Base-by-base conservation (phyloP, 2,329 filamentous ascomycete species). In the Dryadomyces quercivorus region DNA sequence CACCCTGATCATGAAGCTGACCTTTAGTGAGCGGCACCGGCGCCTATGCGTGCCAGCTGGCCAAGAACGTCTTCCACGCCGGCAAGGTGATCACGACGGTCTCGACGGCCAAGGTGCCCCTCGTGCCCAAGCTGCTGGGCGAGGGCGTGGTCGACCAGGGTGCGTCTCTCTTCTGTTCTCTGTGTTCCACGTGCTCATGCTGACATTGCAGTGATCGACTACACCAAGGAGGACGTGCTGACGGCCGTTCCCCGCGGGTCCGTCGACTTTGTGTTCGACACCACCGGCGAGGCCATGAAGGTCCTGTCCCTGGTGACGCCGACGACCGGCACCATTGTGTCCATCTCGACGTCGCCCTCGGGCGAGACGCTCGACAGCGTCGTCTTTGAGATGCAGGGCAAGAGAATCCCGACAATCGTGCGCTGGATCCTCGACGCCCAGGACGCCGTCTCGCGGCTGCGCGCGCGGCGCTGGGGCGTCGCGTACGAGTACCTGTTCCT, bases 201-300 rank as follows among this genome's bases (percentile, higher is more conserved):
- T 3, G 9, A 26, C 31, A 15, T 5, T 5, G 12, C 49, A 50
- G 49, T 50, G 34, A 42, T 50, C 16, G 49, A 50, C 36, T 50
- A 50, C 36, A 50, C 49, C 36, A 42, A 22, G 18, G 15, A 42
- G 5, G 15, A 42, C 36, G 18, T 31, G 12, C 12, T 42, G 10
- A 3, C 10, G 1, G 49, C 3, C 12, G 34, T 50, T 18, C 49
- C 49, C 18, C 20, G 34, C 13, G 36, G 34, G 18, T 50, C 49
- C 21, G 49, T 50, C 49, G 49, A 50, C 49, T 50, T 50, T 26
- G 5, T 50, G 18, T 42, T 50, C 13, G 49, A 50, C n/a, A 50
- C 49, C 36, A 50, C 49, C 20, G 49, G 49, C 18, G 26, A 50
- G 49, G 34, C 49, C 49, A 50, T 50, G 49, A 2, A 2, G 4